These are phyloP conservation scores for Exutisphaerella laricina DNA, from an alignment of 2,329 filamentous ascomycete species.

Conservation along the genomic window DNA sequence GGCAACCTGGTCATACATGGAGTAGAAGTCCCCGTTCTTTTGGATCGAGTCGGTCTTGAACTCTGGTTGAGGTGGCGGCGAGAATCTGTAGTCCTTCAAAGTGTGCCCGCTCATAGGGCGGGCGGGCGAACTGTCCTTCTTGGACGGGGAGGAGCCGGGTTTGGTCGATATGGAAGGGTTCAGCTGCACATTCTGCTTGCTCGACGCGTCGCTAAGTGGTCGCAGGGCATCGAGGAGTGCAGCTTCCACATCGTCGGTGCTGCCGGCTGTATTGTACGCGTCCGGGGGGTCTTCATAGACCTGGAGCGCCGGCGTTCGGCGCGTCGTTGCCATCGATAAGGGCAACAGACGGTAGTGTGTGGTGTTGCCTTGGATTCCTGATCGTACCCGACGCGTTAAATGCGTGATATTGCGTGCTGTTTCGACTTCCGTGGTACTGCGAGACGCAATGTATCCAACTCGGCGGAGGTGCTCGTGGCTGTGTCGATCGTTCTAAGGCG, in stretches of 20 bases:
- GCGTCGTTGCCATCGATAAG: conserved; percentile 41
- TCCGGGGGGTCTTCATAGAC: conserved; percentile 53
- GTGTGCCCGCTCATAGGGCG: conserved; percentile 57
- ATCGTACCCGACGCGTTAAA: conserved; percentile 5
- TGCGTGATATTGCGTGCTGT: conserved; percentile 3
- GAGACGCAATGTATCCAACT: conserved; percentile 1
- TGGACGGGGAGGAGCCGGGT: conserved; percentile 63
- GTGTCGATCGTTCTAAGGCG: conserved; percentile 3
- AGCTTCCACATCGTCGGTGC: conserved; percentile 46
- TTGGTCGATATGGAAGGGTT: conserved; percentile 53
- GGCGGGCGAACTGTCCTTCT: conserved; percentile 56
- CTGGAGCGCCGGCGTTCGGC: conserved; percentile 51
- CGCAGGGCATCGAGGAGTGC: conserved; percentile 46
- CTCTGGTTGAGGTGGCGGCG: conserved; percentile 53
- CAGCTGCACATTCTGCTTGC: conserved; percentile 60
- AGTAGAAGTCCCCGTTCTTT: conserved; percentile 50
- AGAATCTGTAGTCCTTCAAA: conserved; percentile 62
- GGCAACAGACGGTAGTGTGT: conserved; percentile 4
- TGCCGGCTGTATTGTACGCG: conserved; percentile 31
- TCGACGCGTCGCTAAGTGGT: conserved; percentile 41
- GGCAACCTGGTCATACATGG: conserved; percentile 33
- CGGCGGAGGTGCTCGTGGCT: conserved; percentile 2
- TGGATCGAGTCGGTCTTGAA: conserved; percentile 61
- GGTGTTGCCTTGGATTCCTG: conserved; percentile 2
- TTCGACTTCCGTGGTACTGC: conserved; percentile 2